These are phyloP conservation scores for Mortierella sp. DNA, from an alignment of 371 early-diverging fungal genomes.

Conservation along the genomic window DNA sequence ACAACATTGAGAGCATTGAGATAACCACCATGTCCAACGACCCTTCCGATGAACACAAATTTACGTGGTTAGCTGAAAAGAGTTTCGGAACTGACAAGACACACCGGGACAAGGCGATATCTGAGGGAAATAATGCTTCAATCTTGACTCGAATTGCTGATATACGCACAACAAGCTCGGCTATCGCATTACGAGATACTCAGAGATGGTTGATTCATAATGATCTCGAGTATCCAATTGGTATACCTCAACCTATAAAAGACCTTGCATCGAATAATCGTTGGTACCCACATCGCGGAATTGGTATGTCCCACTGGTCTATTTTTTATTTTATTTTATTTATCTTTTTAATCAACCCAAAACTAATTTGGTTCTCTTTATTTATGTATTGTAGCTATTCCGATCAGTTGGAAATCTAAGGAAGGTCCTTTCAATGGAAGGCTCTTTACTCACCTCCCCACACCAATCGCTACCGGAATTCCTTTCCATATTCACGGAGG, in stretches of 20 bases:
- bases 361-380: not conserved
- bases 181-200: not conserved
- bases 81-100: not conserved
- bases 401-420: not conserved
- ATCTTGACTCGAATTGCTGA: not conserved
- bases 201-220: slow-evolving; percentile 21
- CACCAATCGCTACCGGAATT: slow-evolving; percentile 23
- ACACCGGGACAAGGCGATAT: not conserved
- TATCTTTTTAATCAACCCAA: not conserved
- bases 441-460: slow-evolving; percentile 48
- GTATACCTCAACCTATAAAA: not conserved
- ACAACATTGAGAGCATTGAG: slow-evolving; percentile 28
- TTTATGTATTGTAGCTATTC: not conserved
- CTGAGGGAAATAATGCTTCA: too few species aligned
- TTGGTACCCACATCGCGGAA: slow-evolving; percentile 29
- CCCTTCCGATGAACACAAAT: not conserved
- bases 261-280: not conserved
- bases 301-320: slow-evolving; percentile 2
- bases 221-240: not conserved
- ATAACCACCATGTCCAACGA: slow-evolving; percentile 16
- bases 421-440: slow-evolving; percentile 5
- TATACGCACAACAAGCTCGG: not conserved
- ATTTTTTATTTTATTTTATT: too few species aligned
- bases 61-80: slow-evolving; percentile 3
- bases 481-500: slow-evolving; percentile 56